phyloP scores from a whole-genome alignment of 306 rosid genomes.

The Psophocarpus tetragonolobus region DNA sequence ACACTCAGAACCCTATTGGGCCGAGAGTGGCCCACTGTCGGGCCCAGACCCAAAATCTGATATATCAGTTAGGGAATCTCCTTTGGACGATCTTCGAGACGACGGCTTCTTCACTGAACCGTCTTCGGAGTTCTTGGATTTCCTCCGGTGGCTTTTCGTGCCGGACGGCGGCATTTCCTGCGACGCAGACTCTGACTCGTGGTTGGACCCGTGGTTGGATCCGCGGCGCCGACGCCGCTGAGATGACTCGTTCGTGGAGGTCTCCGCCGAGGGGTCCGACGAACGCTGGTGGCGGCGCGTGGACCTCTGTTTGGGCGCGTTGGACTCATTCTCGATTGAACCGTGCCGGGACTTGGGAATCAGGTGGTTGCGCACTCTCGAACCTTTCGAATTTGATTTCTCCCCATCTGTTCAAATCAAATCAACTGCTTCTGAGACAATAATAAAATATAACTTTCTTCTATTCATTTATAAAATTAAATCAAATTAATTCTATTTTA shows the following conservation, averaged over 20 bases:
- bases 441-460: too few species aligned
- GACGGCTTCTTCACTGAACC: slow-evolving; percentile 46
- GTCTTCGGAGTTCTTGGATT: slow-evolving; percentile 51
- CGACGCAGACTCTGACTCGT: slow-evolving; percentile 32
- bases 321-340: slow-evolving; percentile 27
- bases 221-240: slow-evolving; percentile 45
- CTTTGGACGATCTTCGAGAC: slow-evolving; percentile 48
- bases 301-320: slow-evolving; percentile 36
- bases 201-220: slow-evolving; percentile 35
- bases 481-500: too few species aligned
- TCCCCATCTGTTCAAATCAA: not conserved
- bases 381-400: not conserved
- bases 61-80: slow-evolving; percentile 54
- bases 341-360: slow-evolving; percentile 46
- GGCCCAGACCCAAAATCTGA: slow-evolving; percentile 22
- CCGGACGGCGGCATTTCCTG: slow-evolving; percentile 38
- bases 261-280: slow-evolving; percentile 39
- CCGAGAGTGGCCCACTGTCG: not conserved
- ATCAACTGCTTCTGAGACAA: too few species aligned
- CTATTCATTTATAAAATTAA: too few species aligned
- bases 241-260: slow-evolving; percentile 42
- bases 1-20: slow-evolving; percentile 3
- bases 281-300: slow-evolving; percentile 54
- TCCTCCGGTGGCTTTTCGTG: slow-evolving; percentile 45
- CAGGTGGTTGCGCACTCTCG: not conserved